These are phyloP conservation scores for Prunus salicina DNA, from an alignment of 306 rosid genomes.

Conservation along the genomic window DNA sequence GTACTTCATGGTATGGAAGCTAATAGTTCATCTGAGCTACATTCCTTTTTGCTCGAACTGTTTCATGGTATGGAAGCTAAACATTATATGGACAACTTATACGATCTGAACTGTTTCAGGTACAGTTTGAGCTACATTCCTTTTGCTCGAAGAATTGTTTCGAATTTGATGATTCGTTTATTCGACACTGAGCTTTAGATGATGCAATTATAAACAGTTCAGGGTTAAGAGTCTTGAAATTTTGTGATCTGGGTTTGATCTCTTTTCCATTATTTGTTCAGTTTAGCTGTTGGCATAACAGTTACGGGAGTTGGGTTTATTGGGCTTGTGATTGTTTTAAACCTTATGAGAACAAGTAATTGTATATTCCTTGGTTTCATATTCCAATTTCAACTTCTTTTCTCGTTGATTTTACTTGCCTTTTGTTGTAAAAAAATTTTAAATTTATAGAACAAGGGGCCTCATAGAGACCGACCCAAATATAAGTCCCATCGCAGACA, in stretches of 20 bases:
- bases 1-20: not conserved
- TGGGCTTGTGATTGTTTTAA: conserved; percentile 2
- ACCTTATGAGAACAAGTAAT: not conserved
- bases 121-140: conserved; percentile 93
- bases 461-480: not conserved
- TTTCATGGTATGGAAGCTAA: not conserved
- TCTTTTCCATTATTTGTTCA: conserved; percentile 13
- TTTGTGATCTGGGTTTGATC: conserved; percentile 3
- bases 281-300: not conserved
- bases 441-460: not conserved
- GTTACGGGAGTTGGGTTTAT: not conserved
- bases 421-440: not conserved
- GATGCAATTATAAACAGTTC: conserved; percentile 2
- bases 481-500: not conserved
- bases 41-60: no score
- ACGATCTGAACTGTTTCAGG: conserved; percentile 51
- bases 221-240: conserved; percentile 9
- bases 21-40: no score
- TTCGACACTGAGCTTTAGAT: conserved; percentile 81
- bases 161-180: conserved; percentile 75
- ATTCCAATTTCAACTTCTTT: not conserved
- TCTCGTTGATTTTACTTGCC: not conserved
- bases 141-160: conserved; percentile 95
- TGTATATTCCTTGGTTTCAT: not conserved
- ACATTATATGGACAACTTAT: not conserved